These are phyloP conservation scores for California macrophylla DNA, from an alignment of 441 rosid genomes.

Conservation along the genomic window DNA sequence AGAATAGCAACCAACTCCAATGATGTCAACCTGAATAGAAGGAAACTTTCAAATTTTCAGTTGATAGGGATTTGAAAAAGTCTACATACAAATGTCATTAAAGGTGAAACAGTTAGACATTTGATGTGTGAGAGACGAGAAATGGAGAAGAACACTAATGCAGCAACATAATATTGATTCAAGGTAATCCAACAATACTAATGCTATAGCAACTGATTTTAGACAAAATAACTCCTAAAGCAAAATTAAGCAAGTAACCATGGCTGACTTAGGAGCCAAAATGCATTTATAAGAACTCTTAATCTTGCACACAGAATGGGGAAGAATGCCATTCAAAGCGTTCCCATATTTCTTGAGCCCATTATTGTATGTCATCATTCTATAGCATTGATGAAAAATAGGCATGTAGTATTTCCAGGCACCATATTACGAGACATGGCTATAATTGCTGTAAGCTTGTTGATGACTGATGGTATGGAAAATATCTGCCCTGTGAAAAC, in stretches of 20 bases:
- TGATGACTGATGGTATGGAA: too few species aligned
- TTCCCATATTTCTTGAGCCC: background rate
- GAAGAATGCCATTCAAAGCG: background rate
- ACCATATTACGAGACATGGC: background rate
- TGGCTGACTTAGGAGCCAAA: background rate
- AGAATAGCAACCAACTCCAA: slow-evolving; percentile 92
- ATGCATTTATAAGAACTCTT: background rate
- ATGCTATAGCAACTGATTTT: background rate
- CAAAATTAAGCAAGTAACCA: background rate
- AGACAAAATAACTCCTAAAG: background rate
- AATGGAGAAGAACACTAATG: background rate
- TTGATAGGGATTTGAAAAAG: background rate
- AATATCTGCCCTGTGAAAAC: background rate
- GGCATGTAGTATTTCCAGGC: background rate
- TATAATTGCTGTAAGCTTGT: background rate
- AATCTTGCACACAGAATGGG: background rate
- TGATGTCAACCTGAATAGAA: slow-evolving; percentile 67
- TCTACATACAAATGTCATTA: background rate
- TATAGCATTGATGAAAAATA: background rate
- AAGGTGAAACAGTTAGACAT: background rate
- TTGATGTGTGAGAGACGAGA: background rate
- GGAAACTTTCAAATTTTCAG: slow-evolving; percentile 1
- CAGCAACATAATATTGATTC: background rate
- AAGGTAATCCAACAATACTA: background rate
- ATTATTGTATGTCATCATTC: too few species aligned